Evolutionary conservation across 1,139 yeast genomes (phyloP).

Genomic region (Suhomyces coccinellae): DNA sequence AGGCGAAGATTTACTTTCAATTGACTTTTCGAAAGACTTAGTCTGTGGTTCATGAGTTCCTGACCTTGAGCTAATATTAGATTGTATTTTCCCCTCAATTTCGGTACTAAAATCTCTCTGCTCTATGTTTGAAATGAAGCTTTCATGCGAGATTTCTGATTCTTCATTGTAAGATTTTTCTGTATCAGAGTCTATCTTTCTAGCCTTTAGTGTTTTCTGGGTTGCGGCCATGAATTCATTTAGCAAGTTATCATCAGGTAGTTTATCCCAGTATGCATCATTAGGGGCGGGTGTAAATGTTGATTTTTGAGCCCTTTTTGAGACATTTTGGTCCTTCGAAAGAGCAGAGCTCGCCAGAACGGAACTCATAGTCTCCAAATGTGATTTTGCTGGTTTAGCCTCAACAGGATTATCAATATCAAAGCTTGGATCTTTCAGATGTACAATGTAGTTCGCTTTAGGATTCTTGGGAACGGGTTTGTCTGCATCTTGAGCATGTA

Average conservation of each 20-base stretch:
- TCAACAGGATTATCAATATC: too few species aligned
- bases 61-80: too few species aligned
- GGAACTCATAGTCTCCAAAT: neutral
- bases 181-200: too few species aligned
- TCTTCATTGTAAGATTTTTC: neutral
- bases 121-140: neutral
- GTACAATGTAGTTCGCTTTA: too few species aligned
- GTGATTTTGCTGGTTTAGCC: neutral
- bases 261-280: constrained; percentile 27
- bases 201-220: neutral
- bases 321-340: neutral
- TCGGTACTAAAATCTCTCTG: neutral
- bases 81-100: neutral
- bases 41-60: too few species aligned
- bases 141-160: neutral
- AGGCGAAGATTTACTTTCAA: too few species aligned
- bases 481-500: too few species aligned
- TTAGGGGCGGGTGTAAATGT: constrained; percentile 20
- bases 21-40: too few species aligned
- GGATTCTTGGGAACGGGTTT: too few species aligned
- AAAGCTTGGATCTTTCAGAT: too few species aligned
- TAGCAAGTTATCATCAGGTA: constrained; percentile 26
- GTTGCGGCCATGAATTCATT: constrained; percentile 24
- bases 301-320: neutral
- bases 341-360: neutral